Evolutionary conservation across 1,284 basidiomycete species (phyloP), one percentile per base, ranked within the genome.

Genomic region (Naganishia liquefaciens): DNA sequence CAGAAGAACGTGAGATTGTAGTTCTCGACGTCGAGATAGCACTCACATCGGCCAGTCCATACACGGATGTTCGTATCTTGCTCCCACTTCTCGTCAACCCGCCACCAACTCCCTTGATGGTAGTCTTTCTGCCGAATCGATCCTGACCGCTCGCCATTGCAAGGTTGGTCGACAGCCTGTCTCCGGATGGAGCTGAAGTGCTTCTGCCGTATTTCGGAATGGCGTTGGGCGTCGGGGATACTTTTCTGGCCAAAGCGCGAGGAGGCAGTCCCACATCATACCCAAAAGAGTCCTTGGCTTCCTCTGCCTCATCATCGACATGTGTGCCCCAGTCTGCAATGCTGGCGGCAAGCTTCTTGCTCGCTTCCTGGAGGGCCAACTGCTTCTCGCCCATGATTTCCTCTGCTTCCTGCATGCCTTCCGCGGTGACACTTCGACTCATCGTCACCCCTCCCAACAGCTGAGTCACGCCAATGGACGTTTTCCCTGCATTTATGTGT

Each of bases 1-100:
- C 15, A 33, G 40, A 53, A 11, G 9, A n/a, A 15, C 11, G 23
- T 37, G 33, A 33, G 13, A 51, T 37, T 25, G 7, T 25, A 39
- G 27, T n/a, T 19, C 46, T 13, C 13, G 6, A 4, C 4, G 17
- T 13, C 10, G 47, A 33, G 7, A 7, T 17, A 19, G 28, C 13
- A 51, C 62, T 57, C 25, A 64, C 62, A 50, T 64, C 62, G 17
- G 53, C 28, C 44, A 55, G 27, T 50, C 62, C 62, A 25, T 51
- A 54, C 13, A 55, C 49, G 23, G 62, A 64, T 2, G 47, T 64
- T 13, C 62, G 30, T 7, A 55, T 25, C 44, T 64, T 64, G 27
- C 54, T 64, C 25, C 57, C 57, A 60, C 57, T 60, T 11, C 57
- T 33, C 15, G 46, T 60, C 46, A 60, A 33, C 9, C 57, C 46